Base-by-base conservation (phyloP, 1,284 basidiomycete genomes). In the Malassezia restricta region DNA sequence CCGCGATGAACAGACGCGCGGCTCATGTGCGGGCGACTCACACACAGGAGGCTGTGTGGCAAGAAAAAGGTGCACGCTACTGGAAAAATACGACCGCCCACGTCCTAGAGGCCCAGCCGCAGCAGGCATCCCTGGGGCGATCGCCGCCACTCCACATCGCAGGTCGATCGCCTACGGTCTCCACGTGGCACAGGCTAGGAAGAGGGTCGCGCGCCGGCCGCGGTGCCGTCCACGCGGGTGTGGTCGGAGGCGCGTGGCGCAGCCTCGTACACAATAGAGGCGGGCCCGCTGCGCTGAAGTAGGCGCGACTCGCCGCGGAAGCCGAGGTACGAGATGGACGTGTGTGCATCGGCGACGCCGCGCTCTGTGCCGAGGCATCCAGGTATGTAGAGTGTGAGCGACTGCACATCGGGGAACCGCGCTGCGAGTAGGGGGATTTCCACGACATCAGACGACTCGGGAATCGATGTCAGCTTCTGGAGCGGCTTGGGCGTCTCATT, bases 161-260 rank as follows among this genome's bases (percentile, higher is more conserved):
- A 24, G 20, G 20, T 24, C 20, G 20, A 2, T 24, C 20, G 20
- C 20, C 20, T 24, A 24, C 20, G 20, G 20, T 24, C 20, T 24
- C 20, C 20, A 24, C 20, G 20, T 24, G 20, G 20, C 20, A 24
- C 20, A 24, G 20, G 20, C 20, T 24, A 29, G 28, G n/a, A 27
- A 6, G 61, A 57, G 2, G 55, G 40, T 43, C 62, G 51, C 9
- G 63, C 43, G 12, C 59, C 58, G 3, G 55, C 39, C 14, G 47
- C 54, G 6, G 53, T 61, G 24, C 57, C 59, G 8, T 29, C 41
- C 11, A 65, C 54, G 38, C 62, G 65, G 41, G 56, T 30, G 42
- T 71, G 68, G 38, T 68, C 67, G 35, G 68, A 62, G 51, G 64
- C 45, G 53, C 65, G 62, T 0, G 69, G 69, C 5, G 69, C 62